Percentiles rank a stretch among this genome's conserved stretches.
phyloP scores from a whole-genome alignment of 441 rosid genomes.

The Geranium incanum region DNA sequence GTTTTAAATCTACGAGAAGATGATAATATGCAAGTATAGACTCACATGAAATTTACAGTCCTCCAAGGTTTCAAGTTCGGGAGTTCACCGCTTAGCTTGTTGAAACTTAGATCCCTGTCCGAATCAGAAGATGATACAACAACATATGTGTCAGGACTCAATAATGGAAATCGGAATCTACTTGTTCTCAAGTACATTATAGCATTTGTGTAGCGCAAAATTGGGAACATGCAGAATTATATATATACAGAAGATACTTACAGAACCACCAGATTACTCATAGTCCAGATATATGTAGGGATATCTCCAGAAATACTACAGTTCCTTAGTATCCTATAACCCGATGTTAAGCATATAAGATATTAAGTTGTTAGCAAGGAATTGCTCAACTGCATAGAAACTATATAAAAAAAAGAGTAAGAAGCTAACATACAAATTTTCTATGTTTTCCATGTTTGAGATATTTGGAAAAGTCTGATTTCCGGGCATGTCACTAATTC shows the following conservation, averaged over 20 bases:
- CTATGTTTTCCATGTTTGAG: conserved; percentile 24
- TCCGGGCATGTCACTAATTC: conserved; percentile 56
- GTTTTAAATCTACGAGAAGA: neutral
- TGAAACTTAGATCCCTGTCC: conserved; percentile 82
- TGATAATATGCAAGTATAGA: conserved; percentile 7
- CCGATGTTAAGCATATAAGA: neutral
- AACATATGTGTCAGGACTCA: neutral
- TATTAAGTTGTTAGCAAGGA: conserved; percentile 1
- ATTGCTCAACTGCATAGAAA: neutral
- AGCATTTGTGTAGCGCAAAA: neutral
- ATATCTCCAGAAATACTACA: conserved; percentile 31
- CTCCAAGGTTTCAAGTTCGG: conserved; percentile 34
- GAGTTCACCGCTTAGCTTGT: conserved; percentile 51
- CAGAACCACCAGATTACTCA: conserved; percentile 24
- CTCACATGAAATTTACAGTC: conserved; percentile 49
- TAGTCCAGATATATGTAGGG: conserved; percentile 30
- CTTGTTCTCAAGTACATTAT: neutral
- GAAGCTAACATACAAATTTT: conserved; percentile 25
- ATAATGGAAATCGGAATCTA: neutral
- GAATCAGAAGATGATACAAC: conserved; percentile 10
- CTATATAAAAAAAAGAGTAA: neutral
- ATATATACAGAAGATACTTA: conserved; percentile 18
- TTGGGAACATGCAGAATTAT: neutral
- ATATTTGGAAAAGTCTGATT: conserved; percentile 52
- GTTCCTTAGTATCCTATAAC: conserved; percentile 32